Conservation (phyloP, 2,329 filamentous ascomycete genomes). For the Salinomyces thailandicus region DNA sequence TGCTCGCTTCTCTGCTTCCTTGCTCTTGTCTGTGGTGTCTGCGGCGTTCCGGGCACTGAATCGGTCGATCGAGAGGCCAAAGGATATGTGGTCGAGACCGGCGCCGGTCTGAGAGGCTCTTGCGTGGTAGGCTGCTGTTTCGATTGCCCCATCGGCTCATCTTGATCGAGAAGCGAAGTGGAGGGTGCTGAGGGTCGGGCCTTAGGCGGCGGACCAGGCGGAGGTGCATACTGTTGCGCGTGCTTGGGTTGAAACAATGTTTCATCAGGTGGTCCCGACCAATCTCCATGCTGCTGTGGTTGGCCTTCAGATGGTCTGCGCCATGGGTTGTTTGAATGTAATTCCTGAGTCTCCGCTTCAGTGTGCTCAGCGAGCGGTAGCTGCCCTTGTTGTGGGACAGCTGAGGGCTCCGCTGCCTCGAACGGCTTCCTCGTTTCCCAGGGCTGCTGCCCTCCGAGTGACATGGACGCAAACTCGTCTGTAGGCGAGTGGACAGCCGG, state of each 20-base stretch:
- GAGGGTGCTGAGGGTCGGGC: constrained; percentile 24
- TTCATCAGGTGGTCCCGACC: constrained; percentile 3
- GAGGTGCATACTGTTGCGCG: constrained; percentile 11
- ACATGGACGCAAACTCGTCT: constrained; percentile 26
- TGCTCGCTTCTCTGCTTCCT: constrained; percentile 55
- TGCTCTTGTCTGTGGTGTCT: constrained; percentile 32
- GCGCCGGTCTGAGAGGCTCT: constrained; percentile 3
- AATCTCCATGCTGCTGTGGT: background rate
- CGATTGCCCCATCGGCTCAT: constrained; percentile 19
- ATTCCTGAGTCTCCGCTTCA: background rate
- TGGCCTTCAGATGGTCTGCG: constrained; percentile 5
- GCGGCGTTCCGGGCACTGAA: constrained; percentile 16
- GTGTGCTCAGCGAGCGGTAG: constrained; percentile 13
- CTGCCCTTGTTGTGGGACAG: constrained; percentile 20
- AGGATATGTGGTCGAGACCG: constrained; percentile 6
- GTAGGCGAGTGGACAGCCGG: constrained; percentile 32
- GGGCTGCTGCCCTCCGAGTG: constrained; percentile 18
- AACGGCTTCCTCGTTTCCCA: constrained; percentile 9
- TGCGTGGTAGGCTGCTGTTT: constrained; percentile 3
- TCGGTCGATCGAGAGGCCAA: constrained; percentile 11
- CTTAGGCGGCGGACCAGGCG: constrained; percentile 21
- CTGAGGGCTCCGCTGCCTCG: constrained; percentile 14
- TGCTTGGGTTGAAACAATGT: background rate
- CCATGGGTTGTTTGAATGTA: constrained; percentile 13
- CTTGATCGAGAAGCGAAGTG: constrained; percentile 24